A percentile compares a stretch with the other conserved stretches of the same genome.
phyloP scores from a whole-genome alignment of 805 yeast species.

The Limtongozyma cylindracea region DNA sequence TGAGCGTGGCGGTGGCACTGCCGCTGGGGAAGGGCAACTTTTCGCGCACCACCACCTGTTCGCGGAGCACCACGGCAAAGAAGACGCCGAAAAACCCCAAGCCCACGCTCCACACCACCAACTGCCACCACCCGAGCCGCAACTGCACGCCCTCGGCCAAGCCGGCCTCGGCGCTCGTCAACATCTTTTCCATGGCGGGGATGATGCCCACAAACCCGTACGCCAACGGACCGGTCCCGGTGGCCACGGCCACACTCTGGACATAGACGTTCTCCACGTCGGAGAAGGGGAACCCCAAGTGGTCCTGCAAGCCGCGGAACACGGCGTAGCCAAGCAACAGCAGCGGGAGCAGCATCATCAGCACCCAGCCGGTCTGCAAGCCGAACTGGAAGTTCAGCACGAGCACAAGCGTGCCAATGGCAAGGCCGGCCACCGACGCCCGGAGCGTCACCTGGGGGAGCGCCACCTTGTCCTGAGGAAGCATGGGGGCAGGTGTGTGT shows the following conservation, averaged over 20 bases:
- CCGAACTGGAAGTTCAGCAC: slow-evolving; percentile 91
- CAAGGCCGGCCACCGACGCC: slow-evolving; percentile 50
- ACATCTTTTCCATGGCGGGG: slow-evolving; percentile 83
- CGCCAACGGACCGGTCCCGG: slow-evolving; percentile 92
- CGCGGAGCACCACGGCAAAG: slow-evolving; percentile 74
- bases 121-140: slow-evolving; percentile 16
- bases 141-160: slow-evolving; percentile 12
- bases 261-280: slow-evolving; percentile 90
- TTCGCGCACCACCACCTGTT: slow-evolving; percentile 70
- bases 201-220: slow-evolving; percentile 88
- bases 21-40: slow-evolving; percentile 89
- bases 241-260: slow-evolving; percentile 87
- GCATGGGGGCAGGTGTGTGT: too few species aligned
- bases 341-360: slow-evolving; percentile 95
- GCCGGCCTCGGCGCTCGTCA: slow-evolving; percentile 61
- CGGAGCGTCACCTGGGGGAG: slow-evolving; percentile 47
- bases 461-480: slow-evolving; percentile 23
- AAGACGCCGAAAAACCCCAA: slow-evolving; percentile 88
- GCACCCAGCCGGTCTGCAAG: slow-evolving; percentile 95
- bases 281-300: too few species aligned
- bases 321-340: slow-evolving; percentile 72
- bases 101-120: slow-evolving; percentile 66
- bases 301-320: slow-evolving; percentile 34
- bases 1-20: slow-evolving; percentile 83
- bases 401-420: slow-evolving; percentile 70